phyloP scores from a whole-genome alignment of 2,329 filamentous ascomycete species.

The Ciborinia camelliae region DNA sequence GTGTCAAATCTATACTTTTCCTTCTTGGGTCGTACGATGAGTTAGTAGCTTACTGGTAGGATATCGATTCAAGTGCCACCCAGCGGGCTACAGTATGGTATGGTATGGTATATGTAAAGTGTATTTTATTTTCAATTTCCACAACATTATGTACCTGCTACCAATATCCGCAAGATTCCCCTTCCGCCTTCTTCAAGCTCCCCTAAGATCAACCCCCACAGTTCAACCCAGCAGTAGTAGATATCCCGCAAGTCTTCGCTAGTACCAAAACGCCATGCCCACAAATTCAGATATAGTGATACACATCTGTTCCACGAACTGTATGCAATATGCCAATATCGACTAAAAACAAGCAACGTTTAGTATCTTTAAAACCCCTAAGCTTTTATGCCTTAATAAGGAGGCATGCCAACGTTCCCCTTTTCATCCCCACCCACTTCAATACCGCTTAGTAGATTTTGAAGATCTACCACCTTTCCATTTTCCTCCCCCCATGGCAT shows the following conservation, averaged over 20 bases:
- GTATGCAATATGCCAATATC: conserved; percentile 16
- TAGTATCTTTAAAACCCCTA: not conserved
- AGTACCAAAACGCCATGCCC: conserved; percentile 14
- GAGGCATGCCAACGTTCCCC: conserved; percentile 33
- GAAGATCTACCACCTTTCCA: conserved; percentile 28
- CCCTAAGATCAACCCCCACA: not conserved
- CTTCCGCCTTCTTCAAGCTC: not conserved
- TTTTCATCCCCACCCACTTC: conserved; percentile 28
- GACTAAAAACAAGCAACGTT: not conserved
- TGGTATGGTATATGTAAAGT: no score
- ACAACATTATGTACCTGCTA: not conserved
- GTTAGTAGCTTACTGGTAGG: not conserved
- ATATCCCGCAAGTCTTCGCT: not conserved
- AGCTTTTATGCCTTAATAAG: conserved; percentile 30
- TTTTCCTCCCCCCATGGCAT: conserved; percentile 31
- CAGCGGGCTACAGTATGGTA: not conserved
- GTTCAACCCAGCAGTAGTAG: not conserved
- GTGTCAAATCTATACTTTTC: not conserved
- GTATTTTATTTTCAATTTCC: not conserved
- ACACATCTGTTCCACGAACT: conserved; percentile 9
- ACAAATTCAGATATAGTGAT: conserved; percentile 13
- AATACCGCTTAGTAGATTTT: conserved; percentile 36
- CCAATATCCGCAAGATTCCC: not conserved
- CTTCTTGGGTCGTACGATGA: not conserved
- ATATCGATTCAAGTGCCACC: not conserved